phyloP scores from a whole-genome alignment of 2,329 filamentous ascomycete species.

The Exutisphaerella laricina region DNA sequence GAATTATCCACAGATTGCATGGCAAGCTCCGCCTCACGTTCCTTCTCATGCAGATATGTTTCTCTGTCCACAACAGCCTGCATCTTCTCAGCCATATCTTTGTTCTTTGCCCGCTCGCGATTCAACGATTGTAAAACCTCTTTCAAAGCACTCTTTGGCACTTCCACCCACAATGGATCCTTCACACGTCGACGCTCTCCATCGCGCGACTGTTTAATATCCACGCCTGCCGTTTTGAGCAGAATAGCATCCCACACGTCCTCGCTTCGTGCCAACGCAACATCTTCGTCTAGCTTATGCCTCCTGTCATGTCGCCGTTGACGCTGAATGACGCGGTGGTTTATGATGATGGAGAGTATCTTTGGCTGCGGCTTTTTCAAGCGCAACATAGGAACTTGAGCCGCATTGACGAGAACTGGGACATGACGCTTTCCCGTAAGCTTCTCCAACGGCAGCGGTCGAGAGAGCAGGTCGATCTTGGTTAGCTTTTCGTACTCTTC shows the following conservation, averaged over 20 bases:
- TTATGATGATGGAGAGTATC: conserved; percentile 54
- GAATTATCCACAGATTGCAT: too few relatives aligned
- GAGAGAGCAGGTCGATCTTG: conserved; percentile 19
- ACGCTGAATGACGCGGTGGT: conserved; percentile 46
- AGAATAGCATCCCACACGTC: conserved; percentile 47
- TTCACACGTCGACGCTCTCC: conserved; percentile 12
- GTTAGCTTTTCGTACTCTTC: neutral
- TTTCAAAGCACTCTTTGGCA: conserved; percentile 35
- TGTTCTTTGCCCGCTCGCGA: conserved; percentile 30
- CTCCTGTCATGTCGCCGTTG: conserved; percentile 38
- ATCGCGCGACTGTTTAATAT: conserved; percentile 2
- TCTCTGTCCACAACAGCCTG: conserved; percentile 46
- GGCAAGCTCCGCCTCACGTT: conserved; percentile 27
- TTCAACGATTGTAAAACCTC: conserved; percentile 22
- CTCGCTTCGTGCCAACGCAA: conserved; percentile 39
- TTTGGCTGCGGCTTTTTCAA: conserved; percentile 60
- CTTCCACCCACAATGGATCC: conserved; percentile 32
- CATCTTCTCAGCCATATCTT: conserved; percentile 38
- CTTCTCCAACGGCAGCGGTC: conserved; percentile 27
- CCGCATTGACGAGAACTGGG: conserved; percentile 53
- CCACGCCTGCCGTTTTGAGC: conserved; percentile 12
- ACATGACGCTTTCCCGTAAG: conserved; percentile 52
- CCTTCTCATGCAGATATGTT: conserved; percentile 38
- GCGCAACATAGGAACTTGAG: conserved; percentile 59
- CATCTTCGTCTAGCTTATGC: conserved; percentile 39